Conservation (phyloP, 257 asterid genomes). For the Nicotiana otophora region DNA sequence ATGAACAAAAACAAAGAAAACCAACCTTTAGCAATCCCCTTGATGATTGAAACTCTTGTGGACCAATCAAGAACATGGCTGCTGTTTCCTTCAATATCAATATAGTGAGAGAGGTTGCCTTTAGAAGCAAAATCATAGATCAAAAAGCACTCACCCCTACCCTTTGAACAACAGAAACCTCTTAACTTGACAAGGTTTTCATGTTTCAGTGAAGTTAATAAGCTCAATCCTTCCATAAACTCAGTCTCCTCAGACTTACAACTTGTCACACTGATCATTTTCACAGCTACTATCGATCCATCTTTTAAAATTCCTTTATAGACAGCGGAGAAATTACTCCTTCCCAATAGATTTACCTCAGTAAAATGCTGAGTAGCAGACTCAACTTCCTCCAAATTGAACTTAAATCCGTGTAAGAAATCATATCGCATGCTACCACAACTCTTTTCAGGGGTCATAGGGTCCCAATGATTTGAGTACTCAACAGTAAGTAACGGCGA, state of each 20-base stretch:
- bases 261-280: conserved; percentile 64
- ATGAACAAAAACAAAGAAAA: conserved; percentile 7
- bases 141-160: conserved; percentile 82
- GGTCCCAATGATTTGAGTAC: conserved; percentile 49
- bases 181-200: conserved; percentile 63
- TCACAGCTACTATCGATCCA: conserved; percentile 72
- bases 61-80: conserved; percentile 66
- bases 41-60: conserved; percentile 62
- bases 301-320: conserved; percentile 75
- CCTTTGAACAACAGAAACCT: conserved; percentile 88
- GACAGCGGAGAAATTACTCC: conserved; percentile 69
- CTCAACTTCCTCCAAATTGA: conserved; percentile 80
- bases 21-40: conserved; percentile 85
- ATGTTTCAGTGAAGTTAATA: conserved; percentile 64
- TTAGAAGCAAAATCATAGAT: conserved; percentile 64
- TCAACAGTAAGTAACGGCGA: conserved; percentile 49
- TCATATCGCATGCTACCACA: conserved; percentile 31
- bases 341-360: conserved; percentile 65
- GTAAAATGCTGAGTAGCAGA: conserved; percentile 96
- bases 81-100: conserved; percentile 44
- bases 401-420: conserved; percentile 38
- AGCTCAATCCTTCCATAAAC: conserved; percentile 67
- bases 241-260: conserved; percentile 74
- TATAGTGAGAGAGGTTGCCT: conserved; percentile 61
- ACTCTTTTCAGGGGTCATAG: conserved; percentile 27